Evolutionary conservation across 2,329 filamentous ascomycete species (phyloP), one percentile per base, ranked within the genome.

Genomic region (Didymellaceae sp.): DNA sequence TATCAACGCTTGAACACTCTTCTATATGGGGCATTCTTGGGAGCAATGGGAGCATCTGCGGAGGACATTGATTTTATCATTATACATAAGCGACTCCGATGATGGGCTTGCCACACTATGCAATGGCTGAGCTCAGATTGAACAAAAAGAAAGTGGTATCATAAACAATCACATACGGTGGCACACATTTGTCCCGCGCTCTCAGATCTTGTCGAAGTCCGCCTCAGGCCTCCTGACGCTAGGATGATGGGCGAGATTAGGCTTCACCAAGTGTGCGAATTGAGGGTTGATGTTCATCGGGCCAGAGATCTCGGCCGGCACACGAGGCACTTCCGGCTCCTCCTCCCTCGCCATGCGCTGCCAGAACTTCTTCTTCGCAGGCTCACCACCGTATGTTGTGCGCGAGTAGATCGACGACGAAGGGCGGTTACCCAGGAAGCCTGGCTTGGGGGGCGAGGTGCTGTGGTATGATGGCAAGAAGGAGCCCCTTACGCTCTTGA

Each of bases 231-330:
- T 58, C 41, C 68, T 53, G 14, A 62, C 52, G 24, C 69, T 72
- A 2, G 59, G 83, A 76, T 86, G 83, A 61, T 84, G 77, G 3
- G 82, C 80, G 45, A 82, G 70, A 59, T 85, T 77, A 2, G 84
- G 84, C 58, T 78, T 74, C 38, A 79, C 73, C 31, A 85, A 78
- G 59, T 81, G 79, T 22, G 79, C 74, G 63, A 79, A 80, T 62
- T 80, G 76, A n/a, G 77, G 75, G 52, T 82, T 80, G 22, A 77
- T 75, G 45, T 79, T 77, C 50, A 83, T 69, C 0, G 84, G 83
- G 8, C 74, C 76, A 1, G 82, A 84, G 58, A 88, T 86, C 55
- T 82, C 80, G 18, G 37, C n/a, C 38, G 79, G 71, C 59, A 80
- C 68, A 22, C 71, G 74, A 38, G 70, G 78, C 41, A 72, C 74